phyloP scores from a whole-genome alignment of 148 eudicot genomes.

The Silene conica region DNA sequence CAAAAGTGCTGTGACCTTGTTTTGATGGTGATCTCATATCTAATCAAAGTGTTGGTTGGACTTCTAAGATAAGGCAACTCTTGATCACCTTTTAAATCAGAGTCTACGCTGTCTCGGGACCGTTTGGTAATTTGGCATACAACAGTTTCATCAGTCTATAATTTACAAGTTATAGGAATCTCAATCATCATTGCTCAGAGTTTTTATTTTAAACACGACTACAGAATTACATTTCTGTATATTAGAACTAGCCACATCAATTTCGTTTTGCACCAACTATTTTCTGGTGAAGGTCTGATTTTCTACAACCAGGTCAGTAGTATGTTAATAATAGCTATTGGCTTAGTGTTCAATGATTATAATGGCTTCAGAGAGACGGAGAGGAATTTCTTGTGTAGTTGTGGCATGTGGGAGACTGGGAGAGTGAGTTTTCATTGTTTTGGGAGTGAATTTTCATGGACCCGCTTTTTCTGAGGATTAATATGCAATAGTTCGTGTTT shows the following conservation, averaged over 20 bases:
- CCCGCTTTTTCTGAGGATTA: background rate
- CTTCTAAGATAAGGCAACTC: background rate
- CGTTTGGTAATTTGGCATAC: background rate
- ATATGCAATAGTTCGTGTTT: background rate
- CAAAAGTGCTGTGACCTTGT: background rate
- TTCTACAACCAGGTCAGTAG: background rate
- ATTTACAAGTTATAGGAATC: background rate
- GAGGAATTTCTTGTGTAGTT: background rate
- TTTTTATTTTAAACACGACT: background rate
- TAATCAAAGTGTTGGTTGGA: background rate
- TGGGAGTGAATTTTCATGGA: background rate
- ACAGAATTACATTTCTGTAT: background rate
- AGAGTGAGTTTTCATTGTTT: background rate
- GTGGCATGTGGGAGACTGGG: background rate
- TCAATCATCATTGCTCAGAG: background rate
- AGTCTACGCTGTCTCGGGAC: background rate
- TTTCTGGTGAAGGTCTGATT: background rate
- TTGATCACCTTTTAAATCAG: background rate
- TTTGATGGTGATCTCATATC: background rate
- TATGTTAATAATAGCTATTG: too few relatives aligned
- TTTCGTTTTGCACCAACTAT: background rate
- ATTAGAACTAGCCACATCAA: background rate
- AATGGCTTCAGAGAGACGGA: background rate
- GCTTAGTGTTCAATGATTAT: too few relatives aligned
- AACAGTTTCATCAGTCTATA: background rate